Percentiles rank a stretch among this genome's conserved stretches.
Conservation (phyloP, 768 basidiomycete genomes). For the Boletus subparvulus region DNA sequence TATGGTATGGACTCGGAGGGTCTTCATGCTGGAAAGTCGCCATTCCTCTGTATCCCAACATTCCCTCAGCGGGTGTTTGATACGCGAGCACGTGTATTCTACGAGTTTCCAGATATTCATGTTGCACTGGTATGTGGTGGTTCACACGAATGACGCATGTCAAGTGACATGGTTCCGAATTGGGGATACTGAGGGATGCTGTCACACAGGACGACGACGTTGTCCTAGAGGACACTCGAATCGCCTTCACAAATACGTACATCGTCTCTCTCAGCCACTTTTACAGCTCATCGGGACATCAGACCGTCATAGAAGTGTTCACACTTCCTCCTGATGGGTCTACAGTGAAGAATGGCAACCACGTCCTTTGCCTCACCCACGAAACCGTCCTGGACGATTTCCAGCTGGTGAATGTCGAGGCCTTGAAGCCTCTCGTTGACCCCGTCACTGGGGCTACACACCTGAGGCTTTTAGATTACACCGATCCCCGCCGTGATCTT, state of each 20-base stretch:
- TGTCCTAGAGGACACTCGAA: too few species aligned
- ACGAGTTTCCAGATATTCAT: background rate
- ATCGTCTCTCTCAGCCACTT: background rate
- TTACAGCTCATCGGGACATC: too few species aligned
- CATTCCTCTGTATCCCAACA: background rate
- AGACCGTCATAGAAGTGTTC: background rate
- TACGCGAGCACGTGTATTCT: background rate
- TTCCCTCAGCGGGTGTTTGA: background rate
- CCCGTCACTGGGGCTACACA: background rate
- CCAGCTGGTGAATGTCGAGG: background rate
- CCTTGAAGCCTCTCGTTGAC: background rate
- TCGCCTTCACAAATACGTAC: background rate
- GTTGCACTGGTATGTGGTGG: background rate
- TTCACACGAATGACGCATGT: slow-evolving; percentile 6
- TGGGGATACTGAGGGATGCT: too few species aligned
- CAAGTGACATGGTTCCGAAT: background rate
- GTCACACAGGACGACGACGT: background rate
- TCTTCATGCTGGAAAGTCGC: background rate
- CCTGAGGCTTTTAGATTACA: background rate
- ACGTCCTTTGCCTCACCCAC: background rate
- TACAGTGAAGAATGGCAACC: background rate
- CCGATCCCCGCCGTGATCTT: rapidly evolving
- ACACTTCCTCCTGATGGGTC: background rate
- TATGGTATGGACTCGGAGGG: too few species aligned
- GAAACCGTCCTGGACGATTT: background rate